A percentile compares a stretch with the other conserved stretches of the same genome.
These are phyloP conservation scores for Cladobotryum protrusum DNA, from an alignment of 2,329 filamentous ascomycete genomes.

Conservation along the genomic window DNA sequence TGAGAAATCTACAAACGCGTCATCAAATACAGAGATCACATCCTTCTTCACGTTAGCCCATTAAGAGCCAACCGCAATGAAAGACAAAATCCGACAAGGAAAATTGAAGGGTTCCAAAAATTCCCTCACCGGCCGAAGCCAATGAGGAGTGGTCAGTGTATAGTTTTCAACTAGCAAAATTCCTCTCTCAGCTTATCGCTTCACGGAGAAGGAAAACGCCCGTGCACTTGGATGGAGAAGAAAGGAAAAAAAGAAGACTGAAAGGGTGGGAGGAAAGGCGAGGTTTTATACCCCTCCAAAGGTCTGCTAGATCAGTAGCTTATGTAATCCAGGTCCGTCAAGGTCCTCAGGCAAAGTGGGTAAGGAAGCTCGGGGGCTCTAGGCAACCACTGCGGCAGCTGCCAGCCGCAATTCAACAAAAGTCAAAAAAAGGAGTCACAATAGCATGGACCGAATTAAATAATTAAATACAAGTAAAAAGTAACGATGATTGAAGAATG, in stretches of 20 bases:
- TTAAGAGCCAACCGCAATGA: conserved; percentile 33
- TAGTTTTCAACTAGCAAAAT: conserved; percentile 89
- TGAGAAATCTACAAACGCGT: no score
- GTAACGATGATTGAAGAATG: no score
- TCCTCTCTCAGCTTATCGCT: conserved; percentile 70
- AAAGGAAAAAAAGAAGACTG: conserved; percentile 35
- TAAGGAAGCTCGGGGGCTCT: neutral
- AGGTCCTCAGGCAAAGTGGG: neutral
- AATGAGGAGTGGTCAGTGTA: conserved; percentile 62
- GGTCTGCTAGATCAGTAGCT: neutral
- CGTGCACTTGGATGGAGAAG: conserved; percentile 56
- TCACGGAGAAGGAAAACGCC: conserved; percentile 57
- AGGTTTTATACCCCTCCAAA: conserved; percentile 27
- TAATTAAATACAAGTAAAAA: no score
- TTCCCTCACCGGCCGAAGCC: conserved; percentile 62
- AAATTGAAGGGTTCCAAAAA: conserved; percentile 54
- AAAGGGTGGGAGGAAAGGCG: conserved; percentile 20
- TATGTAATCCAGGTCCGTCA: neutral
- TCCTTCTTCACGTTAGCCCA: conserved; percentile 37
- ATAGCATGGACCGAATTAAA: no score
- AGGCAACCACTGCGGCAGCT: neutral
- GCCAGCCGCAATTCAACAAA: neutral
- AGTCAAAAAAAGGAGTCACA: no score
- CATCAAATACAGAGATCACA: neutral
- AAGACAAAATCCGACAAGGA: conserved; percentile 28